Percentiles rank a stretch among this genome's conserved stretches.
phyloP scores from a whole-genome alignment of 2,329 filamentous ascomycete species.

The Cladosporium sp. region DNA sequence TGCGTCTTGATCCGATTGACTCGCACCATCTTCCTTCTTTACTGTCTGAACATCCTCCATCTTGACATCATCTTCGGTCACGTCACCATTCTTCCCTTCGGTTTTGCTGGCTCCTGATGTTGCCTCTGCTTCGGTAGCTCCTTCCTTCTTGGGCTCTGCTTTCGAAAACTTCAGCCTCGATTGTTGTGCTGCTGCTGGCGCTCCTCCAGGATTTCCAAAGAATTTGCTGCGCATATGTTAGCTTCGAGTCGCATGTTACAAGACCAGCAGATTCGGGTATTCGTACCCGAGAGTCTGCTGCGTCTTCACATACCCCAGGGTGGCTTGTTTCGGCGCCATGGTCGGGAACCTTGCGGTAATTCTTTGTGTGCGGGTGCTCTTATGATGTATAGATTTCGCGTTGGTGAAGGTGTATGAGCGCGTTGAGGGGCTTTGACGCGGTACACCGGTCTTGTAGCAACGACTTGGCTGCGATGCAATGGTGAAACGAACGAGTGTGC shows the following conservation, averaged over 20 bases:
- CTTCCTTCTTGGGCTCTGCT: slow-evolving; percentile 28
- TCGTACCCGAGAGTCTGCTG: slow-evolving; percentile 24
- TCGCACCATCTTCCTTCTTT: slow-evolving; percentile 29
- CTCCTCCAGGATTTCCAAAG: slow-evolving; percentile 68
- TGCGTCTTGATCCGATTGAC: slow-evolving; percentile 29
- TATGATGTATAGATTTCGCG: slow-evolving; percentile 20
- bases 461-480: background rate
- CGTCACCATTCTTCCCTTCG: slow-evolving; percentile 28
- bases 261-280: slow-evolving; percentile 67
- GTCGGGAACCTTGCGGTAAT: slow-evolving; percentile 21
- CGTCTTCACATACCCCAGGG: slow-evolving; percentile 76
- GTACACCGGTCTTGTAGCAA: background rate
- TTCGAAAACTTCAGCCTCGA: slow-evolving; percentile 71
- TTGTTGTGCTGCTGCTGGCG: slow-evolving; percentile 66
- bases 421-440: background rate
- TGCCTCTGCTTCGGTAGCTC: slow-evolving; percentile 22
- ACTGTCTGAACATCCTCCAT: slow-evolving; percentile 33
- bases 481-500: background rate
- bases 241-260: background rate
- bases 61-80: slow-evolving; percentile 39
- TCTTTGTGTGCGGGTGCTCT: slow-evolving; percentile 22
- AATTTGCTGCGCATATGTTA: slow-evolving; percentile 67
- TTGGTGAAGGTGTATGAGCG: slow-evolving; percentile 12
- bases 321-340: slow-evolving; percentile 71
- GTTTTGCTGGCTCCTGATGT: slow-evolving; percentile 16